Base-by-base conservation (phyloP, 768 basidiomycete genomes). In the Leccinum imitatum region DNA sequence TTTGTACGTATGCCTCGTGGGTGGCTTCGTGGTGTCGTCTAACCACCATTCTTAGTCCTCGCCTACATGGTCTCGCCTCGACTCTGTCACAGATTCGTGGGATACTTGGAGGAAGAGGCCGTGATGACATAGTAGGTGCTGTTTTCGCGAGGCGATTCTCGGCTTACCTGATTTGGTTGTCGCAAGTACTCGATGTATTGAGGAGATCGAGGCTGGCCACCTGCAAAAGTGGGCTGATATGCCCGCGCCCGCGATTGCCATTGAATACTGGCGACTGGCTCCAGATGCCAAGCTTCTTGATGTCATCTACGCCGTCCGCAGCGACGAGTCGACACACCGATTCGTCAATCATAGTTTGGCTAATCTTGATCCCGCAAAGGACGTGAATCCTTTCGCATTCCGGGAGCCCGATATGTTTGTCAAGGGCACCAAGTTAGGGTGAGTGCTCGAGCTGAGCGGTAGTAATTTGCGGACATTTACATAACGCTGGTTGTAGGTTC, bases 261-360 rank as follows among this genome's bases (percentile, higher is more conserved):
- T 92, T 62, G 95, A 98, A 71, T 98, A 98, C 75, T 98, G 96
- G 93, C 85, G 94, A 23, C 80, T 96, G 33, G 69, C 73, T 3
- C 76, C 83, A 3, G 72, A 89, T 65, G 90, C 93, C 0, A 94
- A 84, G 66, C 76, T 98, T 60, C 78, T 93, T 19, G 96, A 98
- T 67, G 89, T 96, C 51, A 81, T 98, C 53, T 92, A 92, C 68
- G 94, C 93, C 35, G 91, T 98, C 35, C 84, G 95, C 66, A 93
- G 91, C 15, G 95, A 98, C 73, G 95, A 98, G 72, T 84, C 90
- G 1, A 94, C 91, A 1, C 95, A 98, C 69, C 82, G 93, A 53
- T 98, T 98, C 68, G 93, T 96, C 63, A 98, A 98, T 74, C 96
- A 98, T 77, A 92, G 90, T 59, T 79, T 98, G 37, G 96, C 95